Evolutionary conservation across 495 filamentous ascomycete genomes (phyloP), one percentile per base, ranked within the genome.

Genomic region (Hyaloscypha bicolor): DNA sequence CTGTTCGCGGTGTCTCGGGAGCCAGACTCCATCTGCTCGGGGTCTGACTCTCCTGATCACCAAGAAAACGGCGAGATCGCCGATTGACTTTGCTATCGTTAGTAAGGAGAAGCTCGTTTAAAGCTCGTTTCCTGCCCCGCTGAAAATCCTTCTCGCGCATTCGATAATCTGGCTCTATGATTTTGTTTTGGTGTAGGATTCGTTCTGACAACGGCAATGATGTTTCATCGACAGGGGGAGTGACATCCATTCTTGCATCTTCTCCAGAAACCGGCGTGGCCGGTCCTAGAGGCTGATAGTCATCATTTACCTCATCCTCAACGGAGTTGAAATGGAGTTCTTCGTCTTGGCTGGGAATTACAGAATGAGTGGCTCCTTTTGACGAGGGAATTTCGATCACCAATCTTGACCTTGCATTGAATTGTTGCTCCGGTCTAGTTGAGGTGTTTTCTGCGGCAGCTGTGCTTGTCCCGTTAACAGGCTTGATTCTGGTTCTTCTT

Each of bases 51-150:
- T 29, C 32, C 56, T 59, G 29, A 22, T 59, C 56, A 14, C 25
- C 19, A 21, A 32, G 32, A 52, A 53, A 32, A 9, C 65, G 65
- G 6, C 57, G 58, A 31, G 58, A 62, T 31, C 58, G 45, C 3
- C 59, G 16, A 25, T 60, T 39, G 9, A 60, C 39, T 52, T 60
- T 59, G 5, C 63, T 55, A 25, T n/a, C 37, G 21, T 14, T 35
- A 2, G 64, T 66, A 6, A 60, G 14, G 6, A 51, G 37, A 19
- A 66, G 19, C 9, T 37, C 64, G 35, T 60, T 33, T 12, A 37
- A 33, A 35, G 59, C 37, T 56, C 53, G n/a, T 56, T 56, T 5
- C 19, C 53, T 32, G 25, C 33, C 30, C 2, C 11, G 32, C 53
- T 53, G 14, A 19, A 14, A 14, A 16, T 42, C 29, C 16, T 22